Evolutionary conservation across 768 basidiomycete genomes (phyloP).

Genomic region (Boletus rubescentipes): DNA sequence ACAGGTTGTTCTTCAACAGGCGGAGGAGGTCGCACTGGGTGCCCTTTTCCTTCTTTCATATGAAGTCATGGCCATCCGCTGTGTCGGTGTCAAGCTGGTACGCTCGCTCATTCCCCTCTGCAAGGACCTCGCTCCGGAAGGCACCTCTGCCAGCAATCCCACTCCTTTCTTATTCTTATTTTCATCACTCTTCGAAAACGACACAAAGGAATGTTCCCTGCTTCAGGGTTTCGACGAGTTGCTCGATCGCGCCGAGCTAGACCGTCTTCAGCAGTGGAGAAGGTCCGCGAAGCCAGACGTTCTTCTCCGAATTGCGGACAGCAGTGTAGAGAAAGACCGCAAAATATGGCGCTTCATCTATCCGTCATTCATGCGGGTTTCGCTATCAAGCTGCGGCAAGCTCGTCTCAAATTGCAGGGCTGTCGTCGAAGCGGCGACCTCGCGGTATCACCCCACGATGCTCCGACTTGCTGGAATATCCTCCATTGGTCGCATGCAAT

Average conservation of each 20-base stretch:
- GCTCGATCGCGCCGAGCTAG: constrained; percentile 57
- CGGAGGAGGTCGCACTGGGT: constrained; percentile 67
- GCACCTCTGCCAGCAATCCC: constrained; percentile 26
- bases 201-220: constrained; percentile 43
- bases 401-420: constrained; percentile 58
- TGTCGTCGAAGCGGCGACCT: constrained; percentile 62
- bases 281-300: constrained; percentile 54
- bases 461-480: constrained; percentile 73
- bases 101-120: constrained; percentile 54
- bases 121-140: constrained; percentile 41
- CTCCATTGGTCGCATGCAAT: constrained; percentile 40
- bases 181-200: constrained; percentile 55
- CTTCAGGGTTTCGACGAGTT: constrained; percentile 67
- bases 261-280: constrained; percentile 66
- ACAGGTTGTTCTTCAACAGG: constrained; percentile 42
- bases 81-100: constrained; percentile 62
- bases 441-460: constrained; percentile 71
- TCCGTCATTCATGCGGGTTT: constrained; percentile 60
- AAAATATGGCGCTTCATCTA: constrained; percentile 75
- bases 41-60: constrained; percentile 73
- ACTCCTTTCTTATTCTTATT: constrained; percentile 37
- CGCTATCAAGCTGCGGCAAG: constrained; percentile 47
- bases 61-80: constrained; percentile 48
- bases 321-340: constrained; percentile 62
- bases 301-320: constrained; percentile 70